phyloP scores from a whole-genome alignment of 2,329 filamentous ascomycete species.

The Fusarium stilboides region DNA sequence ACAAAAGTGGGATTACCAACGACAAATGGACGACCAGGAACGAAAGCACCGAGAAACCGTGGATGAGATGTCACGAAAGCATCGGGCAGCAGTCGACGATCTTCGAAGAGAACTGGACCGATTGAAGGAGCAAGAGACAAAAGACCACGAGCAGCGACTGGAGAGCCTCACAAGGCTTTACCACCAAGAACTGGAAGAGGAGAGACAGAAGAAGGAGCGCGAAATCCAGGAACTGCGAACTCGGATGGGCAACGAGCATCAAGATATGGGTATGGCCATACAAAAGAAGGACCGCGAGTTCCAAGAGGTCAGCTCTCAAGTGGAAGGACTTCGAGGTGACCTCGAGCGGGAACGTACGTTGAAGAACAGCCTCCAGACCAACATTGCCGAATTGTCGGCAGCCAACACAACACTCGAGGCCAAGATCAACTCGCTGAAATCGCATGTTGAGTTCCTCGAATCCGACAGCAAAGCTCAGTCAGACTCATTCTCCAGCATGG shows the following conservation, averaged over 20 bases:
- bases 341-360: conserved; percentile 75
- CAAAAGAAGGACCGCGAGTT: conserved; percentile 70
- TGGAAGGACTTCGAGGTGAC: conserved; percentile 64
- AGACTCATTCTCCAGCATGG: conserved; percentile 85
- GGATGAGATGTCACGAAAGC: conserved; percentile 56
- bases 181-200: conserved; percentile 76
- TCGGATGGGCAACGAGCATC: conserved; percentile 66
- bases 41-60: conserved; percentile 55
- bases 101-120: conserved; percentile 63
- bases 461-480: conserved; percentile 92
- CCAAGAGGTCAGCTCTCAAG: conserved; percentile 61
- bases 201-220: conserved; percentile 69
- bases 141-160: conserved; percentile 77
- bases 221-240: conserved; percentile 77
- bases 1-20: conserved; percentile 55
- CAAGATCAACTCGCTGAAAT: conserved; percentile 80
- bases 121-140: conserved; percentile 63
- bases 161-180: conserved; percentile 75
- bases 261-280: conserved; percentile 64
- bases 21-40: conserved; percentile 70
- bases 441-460: conserved; percentile 90
- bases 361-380: conserved; percentile 67
- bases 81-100: conserved; percentile 53
- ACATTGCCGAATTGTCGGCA: conserved; percentile 71
- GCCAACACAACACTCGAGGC: conserved; percentile 79